A percentile compares a stretch with the other conserved stretches of the same genome.
These are phyloP conservation scores for Geotrichum restrictum DNA, from an alignment of 1,139 yeast genomes.

Conservation along the genomic window DNA sequence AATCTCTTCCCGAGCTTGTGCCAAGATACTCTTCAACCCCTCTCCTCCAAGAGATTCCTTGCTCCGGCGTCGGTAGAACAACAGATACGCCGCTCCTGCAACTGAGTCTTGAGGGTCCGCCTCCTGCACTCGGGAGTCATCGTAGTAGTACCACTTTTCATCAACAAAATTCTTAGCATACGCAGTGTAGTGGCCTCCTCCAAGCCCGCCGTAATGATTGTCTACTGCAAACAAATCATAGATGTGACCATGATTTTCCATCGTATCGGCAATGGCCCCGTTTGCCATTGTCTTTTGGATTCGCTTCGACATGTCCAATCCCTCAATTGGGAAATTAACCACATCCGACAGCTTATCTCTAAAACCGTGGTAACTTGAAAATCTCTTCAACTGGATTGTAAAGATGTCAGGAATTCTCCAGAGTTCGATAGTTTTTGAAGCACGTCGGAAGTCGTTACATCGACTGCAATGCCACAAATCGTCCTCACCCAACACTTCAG, in stretches of 20 bases:
- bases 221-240: slow-evolving; percentile 92
- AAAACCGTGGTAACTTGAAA: slow-evolving; percentile 77
- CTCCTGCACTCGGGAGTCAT: slow-evolving; percentile 70
- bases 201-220: slow-evolving; percentile 92
- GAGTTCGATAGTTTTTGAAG: slow-evolving; percentile 83
- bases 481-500: slow-evolving; percentile 82
- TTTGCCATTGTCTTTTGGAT: slow-evolving; percentile 40
- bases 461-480: slow-evolving; percentile 93
- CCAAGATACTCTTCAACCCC: slow-evolving; percentile 35
- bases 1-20: slow-evolving; percentile 20
- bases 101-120: slow-evolving; percentile 57
- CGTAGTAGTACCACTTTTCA: slow-evolving; percentile 80
- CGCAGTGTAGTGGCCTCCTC: slow-evolving; percentile 97
- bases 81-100: slow-evolving; percentile 80
- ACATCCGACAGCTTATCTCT: slow-evolving; percentile 85
- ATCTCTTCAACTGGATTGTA: slow-evolving; percentile 84
- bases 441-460: slow-evolving; percentile 85
- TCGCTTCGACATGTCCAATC: slow-evolving; percentile 64
- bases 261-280: slow-evolving; percentile 26
- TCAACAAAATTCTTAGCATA: slow-evolving; percentile 77
- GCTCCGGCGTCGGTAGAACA: slow-evolving; percentile 70
- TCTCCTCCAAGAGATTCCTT: slow-evolving; percentile 36
- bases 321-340: slow-evolving; percentile 84
- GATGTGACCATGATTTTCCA: slow-evolving; percentile 42
- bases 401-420: slow-evolving; percentile 91